phyloP scores from a whole-genome alignment of 2,329 filamentous ascomycete genomes.

The Bretziella fagacearum region DNA sequence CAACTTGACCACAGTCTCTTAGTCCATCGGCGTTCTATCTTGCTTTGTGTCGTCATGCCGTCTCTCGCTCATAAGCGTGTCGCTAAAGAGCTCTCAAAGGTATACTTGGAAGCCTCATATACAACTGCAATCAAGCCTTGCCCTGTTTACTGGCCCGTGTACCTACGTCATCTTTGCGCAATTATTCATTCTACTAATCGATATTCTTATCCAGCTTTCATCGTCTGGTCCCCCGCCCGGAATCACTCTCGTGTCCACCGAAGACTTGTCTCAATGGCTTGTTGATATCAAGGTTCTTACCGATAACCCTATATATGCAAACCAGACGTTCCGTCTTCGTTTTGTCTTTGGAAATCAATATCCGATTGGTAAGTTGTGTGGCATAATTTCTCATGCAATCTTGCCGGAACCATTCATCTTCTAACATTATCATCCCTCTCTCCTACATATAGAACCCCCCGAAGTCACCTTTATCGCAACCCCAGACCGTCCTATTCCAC shows the following conservation, averaged over 20 bases:
- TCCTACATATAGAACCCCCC: constrained; percentile 53
- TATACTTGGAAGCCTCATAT: constrained; percentile 21
- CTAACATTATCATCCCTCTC: not conserved
- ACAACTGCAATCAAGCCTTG: too few species aligned
- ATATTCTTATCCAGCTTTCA: constrained; percentile 24
- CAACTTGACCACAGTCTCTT: not conserved
- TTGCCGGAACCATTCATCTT: not conserved
- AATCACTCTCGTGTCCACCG: constrained; percentile 64
- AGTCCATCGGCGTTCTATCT: not conserved
- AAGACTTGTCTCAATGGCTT: constrained; percentile 59
- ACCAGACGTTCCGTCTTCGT: constrained; percentile 66
- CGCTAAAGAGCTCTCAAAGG: constrained; percentile 42
- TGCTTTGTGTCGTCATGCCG: not conserved
- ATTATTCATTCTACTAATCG: too few species aligned
- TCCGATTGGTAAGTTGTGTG: constrained; percentile 65
- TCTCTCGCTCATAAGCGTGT: constrained; percentile 38
- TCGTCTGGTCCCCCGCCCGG: constrained; percentile 32
- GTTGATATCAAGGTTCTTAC: constrained; percentile 88
- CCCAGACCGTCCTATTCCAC: constrained; percentile 50
- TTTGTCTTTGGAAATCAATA: constrained; percentile 75
- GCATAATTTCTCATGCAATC: not conserved
- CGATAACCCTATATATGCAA: constrained; percentile 69
- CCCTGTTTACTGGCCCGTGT: too few species aligned
- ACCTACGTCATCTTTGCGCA: not conserved
- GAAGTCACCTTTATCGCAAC: constrained; percentile 70